A percentile compares a stretch with the other conserved stretches of the same genome.
phyloP scores from a whole-genome alignment of 2,329 filamentous ascomycete genomes.

The Taxawa tesnikishii region DNA sequence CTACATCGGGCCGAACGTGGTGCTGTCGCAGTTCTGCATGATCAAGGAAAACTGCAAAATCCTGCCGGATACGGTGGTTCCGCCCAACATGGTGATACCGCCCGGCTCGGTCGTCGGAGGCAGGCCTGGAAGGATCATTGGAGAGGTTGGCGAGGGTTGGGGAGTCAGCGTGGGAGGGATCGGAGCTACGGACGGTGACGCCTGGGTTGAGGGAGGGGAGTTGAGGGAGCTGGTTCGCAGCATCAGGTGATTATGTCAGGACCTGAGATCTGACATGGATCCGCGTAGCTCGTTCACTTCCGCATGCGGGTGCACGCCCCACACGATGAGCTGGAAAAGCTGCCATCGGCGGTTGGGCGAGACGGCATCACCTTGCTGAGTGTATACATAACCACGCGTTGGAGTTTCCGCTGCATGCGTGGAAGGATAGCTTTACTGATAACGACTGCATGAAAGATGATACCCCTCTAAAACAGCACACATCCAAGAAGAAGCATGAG shows the following conservation, averaged over 20 bases:
- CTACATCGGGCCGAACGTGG: conserved; percentile 64
- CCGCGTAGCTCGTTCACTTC: too few relatives aligned
- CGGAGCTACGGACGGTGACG: conserved; percentile 28
- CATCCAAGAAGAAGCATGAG: too few relatives aligned
- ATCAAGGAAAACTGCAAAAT: conserved; percentile 90
- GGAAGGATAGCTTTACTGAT: too few relatives aligned
- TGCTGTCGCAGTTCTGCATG: conserved; percentile 76
- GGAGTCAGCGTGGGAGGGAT: conserved; percentile 23
- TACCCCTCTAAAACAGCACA: too few relatives aligned
- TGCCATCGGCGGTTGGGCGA: too few relatives aligned
- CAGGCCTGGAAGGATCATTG: conserved; percentile 64
- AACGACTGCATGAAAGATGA: too few relatives aligned
- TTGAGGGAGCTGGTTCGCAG: conserved; percentile 35
- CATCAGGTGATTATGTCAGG: conserved; percentile 31
- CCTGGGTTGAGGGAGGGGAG: conserved; percentile 38
- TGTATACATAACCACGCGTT: too few relatives aligned
- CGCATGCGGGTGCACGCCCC: too few relatives aligned
- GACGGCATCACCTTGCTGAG: too few relatives aligned
- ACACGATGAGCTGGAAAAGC: too few relatives aligned
- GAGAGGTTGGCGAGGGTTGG: conserved; percentile 63
- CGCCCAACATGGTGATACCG: conserved; percentile 80
- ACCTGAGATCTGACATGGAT: too few relatives aligned
- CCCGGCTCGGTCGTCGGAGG: conserved; percentile 88
- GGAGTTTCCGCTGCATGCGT: too few relatives aligned
- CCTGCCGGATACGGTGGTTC: conserved; percentile 71